These are phyloP conservation scores for Talaromyces liani DNA, from an alignment of 495 filamentous ascomycete species.

Conservation along the genomic window DNA sequence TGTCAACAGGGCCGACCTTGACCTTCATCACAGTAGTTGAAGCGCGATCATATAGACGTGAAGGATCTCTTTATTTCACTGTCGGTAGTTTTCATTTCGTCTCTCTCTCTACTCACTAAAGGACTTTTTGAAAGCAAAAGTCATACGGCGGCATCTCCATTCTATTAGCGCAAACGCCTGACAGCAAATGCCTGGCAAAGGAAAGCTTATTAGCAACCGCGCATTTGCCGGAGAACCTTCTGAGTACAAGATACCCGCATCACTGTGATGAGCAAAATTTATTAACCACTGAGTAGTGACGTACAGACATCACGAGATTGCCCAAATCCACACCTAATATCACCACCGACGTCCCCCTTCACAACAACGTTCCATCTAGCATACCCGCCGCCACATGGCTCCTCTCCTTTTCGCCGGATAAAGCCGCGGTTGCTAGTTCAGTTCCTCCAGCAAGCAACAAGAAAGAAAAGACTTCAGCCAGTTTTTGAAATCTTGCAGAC, in stretches of 20 bases:
- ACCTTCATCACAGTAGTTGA: background rate
- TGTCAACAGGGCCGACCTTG: background rate
- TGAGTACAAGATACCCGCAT: background rate
- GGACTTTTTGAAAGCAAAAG: background rate
- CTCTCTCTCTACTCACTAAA: background rate
- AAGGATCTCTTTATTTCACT: background rate
- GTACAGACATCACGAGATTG: background rate
- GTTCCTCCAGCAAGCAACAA: background rate
- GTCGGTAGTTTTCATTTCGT: background rate
- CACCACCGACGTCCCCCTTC: background rate
- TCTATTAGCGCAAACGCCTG: background rate
- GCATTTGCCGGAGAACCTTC: background rate
- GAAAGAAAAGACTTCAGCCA: background rate
- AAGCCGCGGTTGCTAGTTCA: background rate
- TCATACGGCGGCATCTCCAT: background rate
- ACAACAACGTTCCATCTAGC: background rate
- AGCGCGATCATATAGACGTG: background rate
- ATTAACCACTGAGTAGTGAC: background rate
- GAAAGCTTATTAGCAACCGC: conserved; percentile 1
- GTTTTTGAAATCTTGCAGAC: conserved; percentile 1
- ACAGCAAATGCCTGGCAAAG: background rate
- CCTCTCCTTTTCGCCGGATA: background rate
- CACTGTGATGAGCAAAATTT: background rate
- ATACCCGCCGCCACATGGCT: background rate
- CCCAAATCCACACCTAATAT: conserved; percentile 1